Conservation (phyloP, 2,329 filamentous ascomycete genomes). For the Drechslerella stenobrocha region DNA sequence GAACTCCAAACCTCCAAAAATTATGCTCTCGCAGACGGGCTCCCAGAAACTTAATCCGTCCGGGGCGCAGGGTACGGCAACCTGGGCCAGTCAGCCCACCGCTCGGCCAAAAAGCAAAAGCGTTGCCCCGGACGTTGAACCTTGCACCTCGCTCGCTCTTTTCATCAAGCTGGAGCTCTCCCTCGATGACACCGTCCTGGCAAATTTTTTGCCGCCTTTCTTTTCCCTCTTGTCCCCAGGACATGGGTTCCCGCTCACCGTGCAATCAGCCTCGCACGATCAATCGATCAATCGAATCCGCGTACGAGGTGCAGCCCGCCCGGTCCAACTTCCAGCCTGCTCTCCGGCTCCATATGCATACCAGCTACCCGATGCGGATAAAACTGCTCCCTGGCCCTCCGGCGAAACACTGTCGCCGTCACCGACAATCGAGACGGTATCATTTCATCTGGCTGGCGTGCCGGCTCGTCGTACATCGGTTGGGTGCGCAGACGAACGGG, state of each 20-base stretch:
- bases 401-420: slow-evolving; percentile 2
- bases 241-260: slow-evolving; percentile 34
- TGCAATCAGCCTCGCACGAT: too few relatives aligned
- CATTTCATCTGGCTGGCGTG: not conserved
- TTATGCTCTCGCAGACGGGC: slow-evolving; percentile 24
- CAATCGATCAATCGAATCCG: too few relatives aligned
- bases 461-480: not conserved
- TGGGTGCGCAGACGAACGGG: not conserved
- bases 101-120: too few relatives aligned
- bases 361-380: slow-evolving; percentile 36
- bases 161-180: slow-evolving; percentile 48
- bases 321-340: not conserved
- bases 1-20: too few relatives aligned
- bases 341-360: slow-evolving; percentile 29
- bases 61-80: slow-evolving; percentile 23
- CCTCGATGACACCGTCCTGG: slow-evolving; percentile 10
- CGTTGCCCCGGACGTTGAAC: too few relatives aligned
- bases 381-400: not conserved
- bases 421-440: not conserved
- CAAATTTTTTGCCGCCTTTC: slow-evolving; percentile 35
- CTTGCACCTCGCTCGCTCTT: too few relatives aligned
- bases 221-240: slow-evolving; percentile 29
- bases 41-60: slow-evolving; percentile 40
- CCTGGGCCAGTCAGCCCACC: slow-evolving; percentile 36
- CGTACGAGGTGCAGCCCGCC: too few relatives aligned